Evolutionary conservation across 345 rosid species (phyloP), one percentile per base, ranked within the genome.

Genomic region (Sisymbrium altissimum): DNA sequence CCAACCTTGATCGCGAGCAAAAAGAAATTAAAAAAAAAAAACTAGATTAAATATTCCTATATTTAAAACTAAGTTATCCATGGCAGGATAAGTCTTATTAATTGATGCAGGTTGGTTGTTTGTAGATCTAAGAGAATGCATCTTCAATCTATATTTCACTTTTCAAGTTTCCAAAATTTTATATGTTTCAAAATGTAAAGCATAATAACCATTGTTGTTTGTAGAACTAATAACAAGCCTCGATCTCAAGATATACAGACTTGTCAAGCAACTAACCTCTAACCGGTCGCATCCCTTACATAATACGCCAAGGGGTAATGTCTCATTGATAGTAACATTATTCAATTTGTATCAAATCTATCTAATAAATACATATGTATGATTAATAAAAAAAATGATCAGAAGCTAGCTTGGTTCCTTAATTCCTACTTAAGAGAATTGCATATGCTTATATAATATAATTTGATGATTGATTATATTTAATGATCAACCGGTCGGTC

Each of bases 251-350:
- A 45, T 15, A 19, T 17, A 64, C 19, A 46, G 19, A 57, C 61
- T 58, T 57, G 44, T 58, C 78, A 74, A 38, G 72, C 72, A 74
- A 66, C 72, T 48, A 74, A 66, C 60, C 23, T 1, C 25, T 23
- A 23, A 23, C 25, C 25, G 15, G 32, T 46, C 72, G 53, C 76
- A 73, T 73, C 52, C 72, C 72, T 66, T 74, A 57, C 71, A 45
- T 65, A 10, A 55, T 65, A 73, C 77, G 65, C 53, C 27, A 65
- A 14, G 9, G 10, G 49, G 21, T 56, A 29, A 17, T 36, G 56
- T 66, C 23, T 18, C 11, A 4, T 48, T 55, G 14, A 41, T 15
- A 21, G 12, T 32, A 21, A 21, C 4, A 18, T 10, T 33, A 19
- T 17, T 38, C 14, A 48, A 17, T 58, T 49, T 50, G 27, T 36